Base-by-base conservation (phyloP, 1,284 basidiomycete species). In the Golubevia pallescens region DNA sequence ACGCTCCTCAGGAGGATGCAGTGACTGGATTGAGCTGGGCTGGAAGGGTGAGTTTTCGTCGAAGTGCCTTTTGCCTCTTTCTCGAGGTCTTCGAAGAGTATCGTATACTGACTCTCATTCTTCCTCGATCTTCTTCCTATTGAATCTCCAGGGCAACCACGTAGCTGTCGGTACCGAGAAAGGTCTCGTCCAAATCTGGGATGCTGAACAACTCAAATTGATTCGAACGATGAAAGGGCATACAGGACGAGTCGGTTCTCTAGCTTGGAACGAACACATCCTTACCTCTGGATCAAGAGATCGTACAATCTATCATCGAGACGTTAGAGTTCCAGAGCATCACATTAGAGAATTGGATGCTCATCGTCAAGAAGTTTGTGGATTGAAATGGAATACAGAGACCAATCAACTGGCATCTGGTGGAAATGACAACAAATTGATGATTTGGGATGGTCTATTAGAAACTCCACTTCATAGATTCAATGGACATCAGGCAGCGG, bases 351-450 rank as follows among this genome's bases (percentile, higher is more conserved):
- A 90, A 64, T 91, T 93, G 65, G 88, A 90, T 0, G 93, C 92
- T 0, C 95, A 98, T 86, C 89, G 92, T 58, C 97, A 99, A 84
- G 96, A 99, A 86, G 94, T 99, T 2, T 99, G 97, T 82, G 96
- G 97, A 0, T 87, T 99, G 57, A 92, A 93, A 68, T 99, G 95
- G 96, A 95, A 93, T 76, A 87, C 89, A n/a, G 87, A 89, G 61
- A 88, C 89, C 4, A 91, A 92, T 61, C 91, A 91, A 73, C 89
- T 99, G 1, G 96, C 96, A 2, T 94, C 93, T 70, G 96, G 97
- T 1, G 96, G 96, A 0, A 99, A 99, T 86, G 97, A 99, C 87
- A 99, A 99, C 87, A 96, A 97, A 87, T 92, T 99, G 7, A 94
- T 94, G 77, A 93, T 99, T 63, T 99, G 96, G 94, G 94, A 97